Evolutionary conservation across 768 basidiomycete genomes (phyloP), one percentile per base, ranked within the genome.

Genomic region (Lactarius indigo): DNA sequence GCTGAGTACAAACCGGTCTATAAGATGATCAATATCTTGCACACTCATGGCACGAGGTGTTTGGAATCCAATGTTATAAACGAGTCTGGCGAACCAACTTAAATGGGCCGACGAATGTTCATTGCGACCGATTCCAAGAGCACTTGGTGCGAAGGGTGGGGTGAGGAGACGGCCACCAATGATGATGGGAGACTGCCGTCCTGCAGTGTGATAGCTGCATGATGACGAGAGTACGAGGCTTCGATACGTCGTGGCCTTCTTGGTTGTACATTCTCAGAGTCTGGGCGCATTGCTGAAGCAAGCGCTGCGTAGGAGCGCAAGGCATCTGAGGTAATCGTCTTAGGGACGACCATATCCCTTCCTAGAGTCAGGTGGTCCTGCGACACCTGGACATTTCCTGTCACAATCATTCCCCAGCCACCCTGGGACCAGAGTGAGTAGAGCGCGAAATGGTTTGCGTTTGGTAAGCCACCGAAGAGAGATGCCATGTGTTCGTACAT

Each of bases 331-430:
- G 78, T 77, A 59, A 87, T 63, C 0, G 68, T 69, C 12, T 72
- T 70, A 0, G 90, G 90, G 3, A 90, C 69, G n/a, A 85, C 75
- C 9, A 91, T 78, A 72, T 94, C 92, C 41, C 89, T 83, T 20
- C 90, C 92, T 30, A 94, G 78, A 5, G 85, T 78, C 3, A 94
- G 79, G 73, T 94, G 92, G 1, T 79, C 75, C 0, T 67, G 66
- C 31, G 82, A 81, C 31, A 95, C 85, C 72, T 91, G 89, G 5
- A 92, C 83, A 69, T 95, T 95, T 4, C 96, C 96, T 0, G 95
- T 93, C 33, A 96, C 75, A 56, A 96, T 78, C 82, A 97, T 92
- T 0, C 93, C 96, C 92, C 92, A 98, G 57, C 82, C 82, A 13
- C 89, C 84, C 61, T 79, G 75, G 1, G 87, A 85, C 94, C 95